These are phyloP conservation scores for Penicillium ochrochloron DNA, from an alignment of 495 filamentous ascomycete genomes.

Conservation along the genomic window DNA sequence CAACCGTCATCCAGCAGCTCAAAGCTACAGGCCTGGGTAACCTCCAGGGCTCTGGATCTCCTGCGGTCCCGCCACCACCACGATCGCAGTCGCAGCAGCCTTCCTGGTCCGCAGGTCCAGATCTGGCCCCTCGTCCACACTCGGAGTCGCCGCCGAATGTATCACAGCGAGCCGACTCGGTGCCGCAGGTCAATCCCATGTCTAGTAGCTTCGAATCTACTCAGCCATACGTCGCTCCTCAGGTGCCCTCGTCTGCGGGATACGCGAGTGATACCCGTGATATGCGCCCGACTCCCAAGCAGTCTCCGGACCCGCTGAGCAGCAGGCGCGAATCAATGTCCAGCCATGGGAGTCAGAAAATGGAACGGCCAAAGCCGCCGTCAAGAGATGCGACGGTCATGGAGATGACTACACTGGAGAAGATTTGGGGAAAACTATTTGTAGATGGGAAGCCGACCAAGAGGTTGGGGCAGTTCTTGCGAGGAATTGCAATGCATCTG, in stretches of 20 bases:
- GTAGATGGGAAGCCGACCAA: constrained; percentile 69
- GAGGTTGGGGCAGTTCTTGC: constrained; percentile 71
- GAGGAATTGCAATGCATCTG: constrained; percentile 78
- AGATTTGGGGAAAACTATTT: constrained; percentile 79
- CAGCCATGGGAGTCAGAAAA: constrained; percentile 43
- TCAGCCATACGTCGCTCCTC: constrained; percentile 46
- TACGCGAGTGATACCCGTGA: constrained; percentile 33
- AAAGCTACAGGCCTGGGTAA: constrained; percentile 49
- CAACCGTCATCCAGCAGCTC: constrained; percentile 58
- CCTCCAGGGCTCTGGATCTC: constrained; percentile 26
- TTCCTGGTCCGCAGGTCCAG: constrained; percentile 33
- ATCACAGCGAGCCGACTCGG: constrained; percentile 26
- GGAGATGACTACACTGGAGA: constrained; percentile 65
- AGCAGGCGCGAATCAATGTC: constrained; percentile 35
- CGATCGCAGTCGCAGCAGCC: constrained; percentile 41
- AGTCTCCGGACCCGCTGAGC: constrained; percentile 25
- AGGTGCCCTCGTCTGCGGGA: constrained; percentile 19
- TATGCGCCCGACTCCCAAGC: constrained; percentile 32
- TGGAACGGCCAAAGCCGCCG: constrained; percentile 50
- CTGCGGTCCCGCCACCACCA: constrained; percentile 33
- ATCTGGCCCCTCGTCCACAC: constrained; percentile 35
- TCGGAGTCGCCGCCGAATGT: constrained; percentile 35
- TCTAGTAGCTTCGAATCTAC: constrained; percentile 41
- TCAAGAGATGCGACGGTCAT: constrained; percentile 49
- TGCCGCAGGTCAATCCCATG: constrained; percentile 27